A percentile compares a stretch with the other conserved stretches of the same genome.
Evolutionary conservation across 768 basidiomycete species (phyloP).

Genomic region (Boletus reticuloceps): DNA sequence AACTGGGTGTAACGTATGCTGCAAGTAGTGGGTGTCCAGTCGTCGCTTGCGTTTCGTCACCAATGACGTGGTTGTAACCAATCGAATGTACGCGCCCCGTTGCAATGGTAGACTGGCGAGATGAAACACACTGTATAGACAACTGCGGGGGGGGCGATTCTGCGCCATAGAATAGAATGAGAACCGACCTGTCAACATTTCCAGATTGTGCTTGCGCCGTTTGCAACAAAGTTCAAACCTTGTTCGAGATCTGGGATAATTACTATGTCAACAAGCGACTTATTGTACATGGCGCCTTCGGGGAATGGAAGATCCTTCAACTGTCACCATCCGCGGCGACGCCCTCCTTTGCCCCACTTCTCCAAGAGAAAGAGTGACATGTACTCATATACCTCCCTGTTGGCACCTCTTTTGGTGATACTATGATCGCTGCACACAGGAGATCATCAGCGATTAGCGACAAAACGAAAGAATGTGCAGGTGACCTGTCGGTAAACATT

Average conservation of each 20-base stretch:
- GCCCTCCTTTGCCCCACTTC: conserved; percentile 89
- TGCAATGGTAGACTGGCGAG: background rate
- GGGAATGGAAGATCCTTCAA: background rate
- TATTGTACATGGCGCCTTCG: conserved; percentile 1
- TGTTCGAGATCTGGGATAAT: conserved; percentile 1
- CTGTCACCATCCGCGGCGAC: conserved; percentile 56
- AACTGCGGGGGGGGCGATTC: background rate
- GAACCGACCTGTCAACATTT: background rate
- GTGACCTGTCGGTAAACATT: conserved; percentile 95
- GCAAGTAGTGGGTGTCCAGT: background rate
- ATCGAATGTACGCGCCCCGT: background rate
- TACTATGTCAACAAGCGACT: conserved; percentile 5
- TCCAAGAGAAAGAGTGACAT: conserved; percentile 82
- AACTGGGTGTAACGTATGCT: background rate
- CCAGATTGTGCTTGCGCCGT: background rate
- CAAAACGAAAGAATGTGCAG: background rate
- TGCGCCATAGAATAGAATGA: background rate
- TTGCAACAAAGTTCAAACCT: background rate
- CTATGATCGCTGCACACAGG: conserved; percentile 64
- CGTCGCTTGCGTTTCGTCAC: background rate
- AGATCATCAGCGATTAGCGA: conserved; percentile 7
- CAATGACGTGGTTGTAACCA: background rate
- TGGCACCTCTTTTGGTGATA: conserved; percentile 71
- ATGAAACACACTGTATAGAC: background rate
- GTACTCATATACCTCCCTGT: conserved; percentile 83